phyloP scores from a whole-genome alignment of 163 green algal genomes.

The Chlorella variabilis region DNA sequence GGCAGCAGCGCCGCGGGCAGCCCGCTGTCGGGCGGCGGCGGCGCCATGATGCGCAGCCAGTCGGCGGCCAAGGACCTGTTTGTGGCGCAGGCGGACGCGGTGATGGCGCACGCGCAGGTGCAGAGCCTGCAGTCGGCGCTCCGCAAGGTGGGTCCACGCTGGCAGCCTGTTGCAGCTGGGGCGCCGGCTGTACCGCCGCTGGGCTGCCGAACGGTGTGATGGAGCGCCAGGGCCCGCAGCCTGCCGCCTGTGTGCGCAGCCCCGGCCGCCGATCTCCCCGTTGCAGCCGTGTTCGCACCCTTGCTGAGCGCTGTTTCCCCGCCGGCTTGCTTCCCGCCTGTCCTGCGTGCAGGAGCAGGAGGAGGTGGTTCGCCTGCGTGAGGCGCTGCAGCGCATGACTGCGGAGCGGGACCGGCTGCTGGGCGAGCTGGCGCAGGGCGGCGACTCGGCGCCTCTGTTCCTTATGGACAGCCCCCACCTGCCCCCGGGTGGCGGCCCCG shows the following conservation, averaged over 20 bases:
- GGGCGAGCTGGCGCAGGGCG: conserved; percentile 11
- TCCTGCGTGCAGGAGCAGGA: conserved; percentile 20
- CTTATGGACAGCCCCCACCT: background rate
- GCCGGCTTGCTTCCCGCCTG: too few species aligned
- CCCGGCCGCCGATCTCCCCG: too few species aligned
- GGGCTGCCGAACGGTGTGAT: too few species aligned
- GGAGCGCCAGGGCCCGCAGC: too few species aligned
- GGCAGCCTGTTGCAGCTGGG: too few species aligned
- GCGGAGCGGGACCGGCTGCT: conserved; percentile 27
- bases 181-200: too few species aligned
- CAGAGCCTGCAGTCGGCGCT: conserved; percentile 26
- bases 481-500: background rate
- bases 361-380: conserved; percentile 21
- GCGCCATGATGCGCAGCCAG: background rate
- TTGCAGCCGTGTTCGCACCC: too few species aligned
- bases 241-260: too few species aligned
- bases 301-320: too few species aligned
- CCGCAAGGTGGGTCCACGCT: background rate
- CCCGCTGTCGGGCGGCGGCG: background rate
- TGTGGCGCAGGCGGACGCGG: conserved; percentile 11
- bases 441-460: background rate
- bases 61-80: conserved; percentile 17
- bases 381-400: conserved; percentile 31
- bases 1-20: background rate
- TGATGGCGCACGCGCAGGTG: conserved; percentile 28